Evolutionary conservation across 805 yeast species (phyloP).

Genomic region (Tetrapisispora nanseiensis): DNA sequence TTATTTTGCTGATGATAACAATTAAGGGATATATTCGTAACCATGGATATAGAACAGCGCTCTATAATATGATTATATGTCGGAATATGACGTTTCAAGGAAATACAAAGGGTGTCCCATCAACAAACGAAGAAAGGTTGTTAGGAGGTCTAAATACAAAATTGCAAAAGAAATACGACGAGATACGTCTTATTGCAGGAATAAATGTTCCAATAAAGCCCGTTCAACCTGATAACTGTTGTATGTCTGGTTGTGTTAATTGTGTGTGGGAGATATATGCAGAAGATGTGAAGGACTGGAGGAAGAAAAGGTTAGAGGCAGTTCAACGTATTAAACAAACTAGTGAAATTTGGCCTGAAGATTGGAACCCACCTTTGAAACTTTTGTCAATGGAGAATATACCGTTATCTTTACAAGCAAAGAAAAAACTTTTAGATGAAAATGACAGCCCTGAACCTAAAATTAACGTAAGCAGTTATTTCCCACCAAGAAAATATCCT

Average conservation of each 20-base stretch:
- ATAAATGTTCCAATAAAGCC: constrained; percentile 77
- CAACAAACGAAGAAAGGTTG: constrained; percentile 40
- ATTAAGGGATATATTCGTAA: not conserved
- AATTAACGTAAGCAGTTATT: constrained; percentile 14
- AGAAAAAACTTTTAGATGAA: constrained; percentile 5
- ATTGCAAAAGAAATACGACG: constrained; percentile 41
- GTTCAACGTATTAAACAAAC: constrained; percentile 36
- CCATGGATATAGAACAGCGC: not conserved
- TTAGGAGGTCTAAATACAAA: constrained; percentile 46
- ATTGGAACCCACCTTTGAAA: constrained; percentile 48
- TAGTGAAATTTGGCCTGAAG: constrained; percentile 51
- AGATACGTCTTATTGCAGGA: constrained; percentile 39
- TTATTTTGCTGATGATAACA: not conserved
- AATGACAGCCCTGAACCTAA: constrained; percentile 4
- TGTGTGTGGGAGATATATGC: constrained; percentile 94
- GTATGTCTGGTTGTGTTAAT: constrained; percentile 94
- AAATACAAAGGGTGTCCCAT: constrained; percentile 20
- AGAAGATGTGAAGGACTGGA: constrained; percentile 85
- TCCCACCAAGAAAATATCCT: constrained; percentile 26
- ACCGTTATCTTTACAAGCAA: constrained; percentile 23
- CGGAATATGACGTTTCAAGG: constrained; percentile 29
- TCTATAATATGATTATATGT: not conserved
- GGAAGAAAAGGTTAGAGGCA: constrained; percentile 47
- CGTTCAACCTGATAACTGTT: constrained; percentile 86
- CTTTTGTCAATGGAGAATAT: constrained; percentile 34